phyloP scores from a whole-genome alignment of 140 eudicot genomes.

The Stevia rebaudiana region DNA sequence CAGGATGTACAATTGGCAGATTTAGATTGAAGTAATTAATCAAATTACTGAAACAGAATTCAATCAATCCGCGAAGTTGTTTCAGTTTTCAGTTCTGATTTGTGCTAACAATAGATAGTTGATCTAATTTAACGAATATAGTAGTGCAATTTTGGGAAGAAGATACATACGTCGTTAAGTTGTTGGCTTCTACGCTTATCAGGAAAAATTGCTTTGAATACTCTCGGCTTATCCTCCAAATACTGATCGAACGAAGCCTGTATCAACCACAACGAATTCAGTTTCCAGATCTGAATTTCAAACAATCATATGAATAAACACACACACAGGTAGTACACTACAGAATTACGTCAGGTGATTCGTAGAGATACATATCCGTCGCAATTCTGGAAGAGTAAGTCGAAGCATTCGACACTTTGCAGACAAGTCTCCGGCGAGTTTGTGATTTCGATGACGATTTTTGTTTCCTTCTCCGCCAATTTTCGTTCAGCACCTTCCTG shows the following conservation, averaged over 20 bases:
- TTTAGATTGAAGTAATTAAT: neutral
- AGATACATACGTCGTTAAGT: conserved; percentile 45
- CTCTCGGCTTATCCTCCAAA: conserved; percentile 72
- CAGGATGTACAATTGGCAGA: neutral
- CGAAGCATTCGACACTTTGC: conserved; percentile 31
- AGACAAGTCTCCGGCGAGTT: conserved; percentile 5
- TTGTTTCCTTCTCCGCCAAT: conserved; percentile 1
- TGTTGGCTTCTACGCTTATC: conserved; percentile 71
- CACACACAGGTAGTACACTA: neutral
- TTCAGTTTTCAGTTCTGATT: neutral
- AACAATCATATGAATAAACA: neutral
- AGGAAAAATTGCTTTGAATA: conserved; percentile 71
- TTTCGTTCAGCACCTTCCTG: conserved; percentile 2
- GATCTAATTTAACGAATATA: neutral
- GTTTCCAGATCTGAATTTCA: neutral
- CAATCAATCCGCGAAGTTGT: neutral
- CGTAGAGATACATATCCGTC: conserved; percentile 70
- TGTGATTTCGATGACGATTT: neutral
- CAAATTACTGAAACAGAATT: neutral
- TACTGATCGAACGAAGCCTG: conserved; percentile 85
- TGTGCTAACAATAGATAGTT: neutral
- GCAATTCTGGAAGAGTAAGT: conserved; percentile 62
- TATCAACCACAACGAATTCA: conserved; percentile 4
- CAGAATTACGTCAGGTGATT: conserved; percentile 48
- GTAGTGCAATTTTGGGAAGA: neutral